A percentile compares a stretch with the other conserved stretches of the same genome.
Evolutionary conservation across 1,284 basidiomycete genomes (phyloP).

Genomic region (Ceratobasidium sp.): DNA sequence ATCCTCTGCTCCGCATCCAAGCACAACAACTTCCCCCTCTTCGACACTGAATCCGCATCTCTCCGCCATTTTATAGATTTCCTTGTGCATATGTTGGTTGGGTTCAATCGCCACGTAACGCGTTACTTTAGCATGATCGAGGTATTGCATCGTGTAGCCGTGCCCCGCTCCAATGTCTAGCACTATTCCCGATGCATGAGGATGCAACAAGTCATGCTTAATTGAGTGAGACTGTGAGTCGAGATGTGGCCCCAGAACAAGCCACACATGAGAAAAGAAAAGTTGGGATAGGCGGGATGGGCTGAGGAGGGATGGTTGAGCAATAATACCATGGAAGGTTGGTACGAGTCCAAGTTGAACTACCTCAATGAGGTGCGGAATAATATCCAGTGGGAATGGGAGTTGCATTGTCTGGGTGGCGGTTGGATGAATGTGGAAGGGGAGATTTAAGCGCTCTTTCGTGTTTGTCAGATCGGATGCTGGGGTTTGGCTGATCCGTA

Average conservation of each 20-base stretch:
- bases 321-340: constrained; percentile 56
- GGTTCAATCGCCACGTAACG: constrained; percentile 73
- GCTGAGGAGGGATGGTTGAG: constrained; percentile 55
- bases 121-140: constrained; percentile 59
- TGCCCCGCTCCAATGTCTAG: constrained; percentile 72
- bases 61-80: constrained; percentile 58
- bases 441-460: no score
- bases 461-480: no score
- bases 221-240: constrained; percentile 55
- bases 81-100: constrained; percentile 64
- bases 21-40: constrained; percentile 49
- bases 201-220: constrained; percentile 60
- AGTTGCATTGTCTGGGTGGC: neutral
- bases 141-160: constrained; percentile 65
- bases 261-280: constrained; percentile 68
- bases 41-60: constrained; percentile 61
- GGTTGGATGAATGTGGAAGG: neutral
- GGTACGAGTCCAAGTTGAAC: constrained; percentile 53
- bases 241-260: constrained; percentile 56
- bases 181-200: constrained; percentile 64
- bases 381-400: constrained; percentile 13
- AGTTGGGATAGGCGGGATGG: constrained; percentile 58
- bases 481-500: no score
- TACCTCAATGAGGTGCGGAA: neutral
- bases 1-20: constrained; percentile 67